Base-by-base conservation (phyloP, 768 basidiomycete species). In the Boletus bicolor region DNA sequence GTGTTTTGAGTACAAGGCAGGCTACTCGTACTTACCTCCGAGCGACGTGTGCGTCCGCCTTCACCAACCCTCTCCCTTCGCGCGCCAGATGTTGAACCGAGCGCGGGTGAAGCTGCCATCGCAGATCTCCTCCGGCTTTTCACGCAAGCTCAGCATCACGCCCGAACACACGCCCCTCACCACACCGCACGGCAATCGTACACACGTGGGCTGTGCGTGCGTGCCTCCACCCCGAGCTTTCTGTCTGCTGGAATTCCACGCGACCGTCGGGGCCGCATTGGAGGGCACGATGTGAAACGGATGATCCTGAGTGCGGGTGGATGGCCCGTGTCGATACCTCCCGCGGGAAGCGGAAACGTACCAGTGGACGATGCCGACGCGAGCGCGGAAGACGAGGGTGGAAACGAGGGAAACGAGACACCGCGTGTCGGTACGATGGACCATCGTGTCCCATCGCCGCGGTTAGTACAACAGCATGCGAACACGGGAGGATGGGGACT, bases 401-500 rank as follows among this genome's bases (percentile, higher is more conserved):
- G 74, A 10, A 76, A 79, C 35, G 77, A 82, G 44, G 82, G 81
- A 10, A 81, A 79, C 44, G 84, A 86, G 61, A 86, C 81, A 5
- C 84, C 82, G 37, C 73, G 77, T 61, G 64, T 75, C 62, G 70
- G 78, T 44, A 79, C 81, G 64, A 76, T 89, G 49, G 70, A 72
- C 2, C 49, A 56, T 26, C 66, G 50, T 10, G 58, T 39, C 14
- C 55, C 54, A 2, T n/a, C 41, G 15, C 52, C 76, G 77, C 21
- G 64, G 82, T 17, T 66, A 75, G 80, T 57, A 11, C 54, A 56
- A 39, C 71, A 63, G 8, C 69, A 62, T 38, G 79, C 77, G 15
- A 84, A 81, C 57, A 75, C 79, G n/a, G 85, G 86, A 12, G 88
- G 88, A 14, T 91, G 88, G 88, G 89, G 87, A 3, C 73, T 89